Conservation (phyloP, 495 filamentous ascomycete species). For the Hypoxylon crocopeplum region DNA sequence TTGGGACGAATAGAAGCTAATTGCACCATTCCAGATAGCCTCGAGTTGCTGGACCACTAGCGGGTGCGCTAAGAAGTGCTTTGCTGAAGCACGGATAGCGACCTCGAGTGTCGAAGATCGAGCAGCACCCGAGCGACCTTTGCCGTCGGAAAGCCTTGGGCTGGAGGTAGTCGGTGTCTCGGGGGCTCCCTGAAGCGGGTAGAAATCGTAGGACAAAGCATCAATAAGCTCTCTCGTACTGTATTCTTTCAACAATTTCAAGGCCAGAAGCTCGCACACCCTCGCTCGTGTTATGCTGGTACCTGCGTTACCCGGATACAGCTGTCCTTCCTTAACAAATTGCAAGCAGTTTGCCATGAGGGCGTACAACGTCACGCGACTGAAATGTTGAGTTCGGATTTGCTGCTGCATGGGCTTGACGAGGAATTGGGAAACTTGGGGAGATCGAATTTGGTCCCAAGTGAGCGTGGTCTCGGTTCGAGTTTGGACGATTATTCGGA, state of each 20-base stretch:
- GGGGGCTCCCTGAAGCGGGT: slow-evolving; percentile 78
- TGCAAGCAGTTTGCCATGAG: slow-evolving; percentile 92
- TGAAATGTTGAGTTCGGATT: slow-evolving; percentile 79
- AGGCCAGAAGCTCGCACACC: slow-evolving; percentile 90
- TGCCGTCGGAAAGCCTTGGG: slow-evolving; percentile 33
- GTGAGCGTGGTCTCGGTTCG: slow-evolving; percentile 88
- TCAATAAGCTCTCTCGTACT: slow-evolving; percentile 87
- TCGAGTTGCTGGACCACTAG: slow-evolving; percentile 90
- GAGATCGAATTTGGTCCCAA: slow-evolving; percentile 95
- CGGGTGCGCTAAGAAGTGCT: slow-evolving; percentile 87
- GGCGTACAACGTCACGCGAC: slow-evolving; percentile 84
- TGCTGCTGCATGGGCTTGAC: slow-evolving; percentile 90
- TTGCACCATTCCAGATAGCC: slow-evolving; percentile 93
- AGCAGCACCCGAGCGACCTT: slow-evolving; percentile 58
- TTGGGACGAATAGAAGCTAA: slow-evolving; percentile 87
- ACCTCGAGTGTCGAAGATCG: slow-evolving; percentile 90
- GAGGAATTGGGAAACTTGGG: slow-evolving; percentile 93
- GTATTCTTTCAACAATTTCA: slow-evolving; percentile 88
- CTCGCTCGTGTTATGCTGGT: slow-evolving; percentile 81
- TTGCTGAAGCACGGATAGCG: slow-evolving; percentile 87
- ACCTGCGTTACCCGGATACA: slow-evolving; percentile 82
- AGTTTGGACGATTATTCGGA: slow-evolving; percentile 79
- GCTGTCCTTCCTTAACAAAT: slow-evolving; percentile 83
- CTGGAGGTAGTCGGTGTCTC: slow-evolving; percentile 55
- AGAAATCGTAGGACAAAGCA: slow-evolving; percentile 91